phyloP scores from a whole-genome alignment of 2,329 filamentous ascomycete genomes.

The Sclerotinia subarctica region DNA sequence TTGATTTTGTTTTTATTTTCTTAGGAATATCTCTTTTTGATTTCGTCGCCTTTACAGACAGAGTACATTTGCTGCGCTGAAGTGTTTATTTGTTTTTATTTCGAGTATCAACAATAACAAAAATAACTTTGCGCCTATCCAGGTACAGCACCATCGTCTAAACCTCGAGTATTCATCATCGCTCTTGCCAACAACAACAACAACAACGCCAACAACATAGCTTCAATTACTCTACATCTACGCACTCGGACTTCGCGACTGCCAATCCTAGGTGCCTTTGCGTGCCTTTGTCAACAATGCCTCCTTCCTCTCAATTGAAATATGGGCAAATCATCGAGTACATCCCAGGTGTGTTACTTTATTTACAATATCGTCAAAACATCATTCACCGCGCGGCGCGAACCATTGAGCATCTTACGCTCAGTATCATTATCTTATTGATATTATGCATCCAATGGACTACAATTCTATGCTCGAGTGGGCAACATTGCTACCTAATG shows the following conservation, averaged over 20 bases:
- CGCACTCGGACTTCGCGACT: slow-evolving; percentile 10
- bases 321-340: slow-evolving; percentile 93
- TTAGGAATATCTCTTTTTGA: background rate
- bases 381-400: slow-evolving; percentile 19
- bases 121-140: slow-evolving; percentile 2
- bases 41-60: background rate
- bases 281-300: slow-evolving; percentile 38
- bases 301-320: slow-evolving; percentile 47
- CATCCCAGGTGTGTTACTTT: slow-evolving; percentile 69
- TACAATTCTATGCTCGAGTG: slow-evolving; percentile 30
- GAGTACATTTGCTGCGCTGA: background rate
- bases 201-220: background rate
- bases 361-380: slow-evolving; percentile 13
- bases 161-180: background rate
- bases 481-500: slow-evolving; percentile 29
- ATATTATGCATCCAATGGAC: slow-evolving; percentile 26
- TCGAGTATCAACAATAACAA: background rate
- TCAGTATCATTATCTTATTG: slow-evolving; percentile 30
- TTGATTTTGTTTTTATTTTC: background rate
- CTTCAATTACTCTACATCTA: background rate
- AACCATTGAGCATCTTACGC: slow-evolving; percentile 23
- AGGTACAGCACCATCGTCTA: background rate
- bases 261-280: slow-evolving; percentile 7
- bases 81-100: slow-evolving; percentile 3
- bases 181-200: background rate